A percentile compares a stretch with the other conserved stretches of the same genome.
These are phyloP conservation scores for Starmerella vaccinii DNA, from an alignment of 805 yeast species.

Conservation along the genomic window DNA sequence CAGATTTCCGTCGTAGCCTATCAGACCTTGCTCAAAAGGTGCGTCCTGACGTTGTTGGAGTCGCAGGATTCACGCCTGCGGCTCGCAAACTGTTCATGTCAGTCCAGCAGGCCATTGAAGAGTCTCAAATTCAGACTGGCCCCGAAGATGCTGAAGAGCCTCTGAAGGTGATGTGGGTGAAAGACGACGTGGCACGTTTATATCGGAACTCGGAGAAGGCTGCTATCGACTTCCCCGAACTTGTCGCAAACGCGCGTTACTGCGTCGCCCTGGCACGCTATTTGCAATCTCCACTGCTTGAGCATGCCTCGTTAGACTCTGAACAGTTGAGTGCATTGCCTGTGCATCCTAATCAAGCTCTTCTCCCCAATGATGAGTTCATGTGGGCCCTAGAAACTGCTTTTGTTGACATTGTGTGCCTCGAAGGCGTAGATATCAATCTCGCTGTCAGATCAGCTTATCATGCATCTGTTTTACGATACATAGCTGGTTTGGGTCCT, in stretches of 20 bases:
- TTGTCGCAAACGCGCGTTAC: conserved; percentile 68
- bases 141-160: conserved; percentile 31
- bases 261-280: conserved; percentile 85
- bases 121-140: conserved; percentile 39
- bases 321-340: conserved; percentile 52
- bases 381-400: conserved; percentile 62
- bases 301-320: conserved; percentile 71
- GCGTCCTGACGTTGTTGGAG: conserved; percentile 83
- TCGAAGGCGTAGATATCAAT: conserved; percentile 89
- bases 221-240: conserved; percentile 67
- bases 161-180: conserved; percentile 67
- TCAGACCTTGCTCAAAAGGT: conserved; percentile 48
- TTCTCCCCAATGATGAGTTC: conserved; percentile 55
- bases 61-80: conserved; percentile 76
- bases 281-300: conserved; percentile 84
- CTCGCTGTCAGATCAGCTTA: conserved; percentile 73
- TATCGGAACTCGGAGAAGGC: conserved; percentile 75
- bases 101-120: conserved; percentile 42
- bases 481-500: conserved; percentile 86
- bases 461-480: conserved; percentile 60
- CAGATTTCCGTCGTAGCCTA: conserved; percentile 57
- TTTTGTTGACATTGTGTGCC: conserved; percentile 78
- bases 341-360: conserved; percentile 56
- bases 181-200: conserved; percentile 86
- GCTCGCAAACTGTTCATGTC: conserved; percentile 52